Evolutionary conservation across 345 rosid species (phyloP).

Genomic region (Anastatica hierochuntica): DNA sequence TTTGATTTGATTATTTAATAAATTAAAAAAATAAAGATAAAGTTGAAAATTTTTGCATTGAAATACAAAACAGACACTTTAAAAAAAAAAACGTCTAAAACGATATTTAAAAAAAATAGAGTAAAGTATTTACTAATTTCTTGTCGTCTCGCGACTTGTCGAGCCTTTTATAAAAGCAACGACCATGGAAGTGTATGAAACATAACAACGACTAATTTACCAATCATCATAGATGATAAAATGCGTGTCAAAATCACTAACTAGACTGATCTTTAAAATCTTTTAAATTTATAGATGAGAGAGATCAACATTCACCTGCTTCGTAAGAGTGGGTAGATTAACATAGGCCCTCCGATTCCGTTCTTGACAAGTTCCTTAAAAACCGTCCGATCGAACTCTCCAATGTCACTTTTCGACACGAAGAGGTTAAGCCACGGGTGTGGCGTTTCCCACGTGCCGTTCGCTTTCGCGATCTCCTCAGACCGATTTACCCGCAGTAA

Average conservation of each 20-base stretch:
- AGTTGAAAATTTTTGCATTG: too few species aligned
- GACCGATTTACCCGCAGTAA: conserved; percentile 53
- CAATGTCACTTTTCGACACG: conserved; percentile 52
- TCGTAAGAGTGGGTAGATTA: conserved; percentile 74
- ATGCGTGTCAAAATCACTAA: conserved; percentile 10
- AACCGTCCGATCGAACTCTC: conserved; percentile 52
- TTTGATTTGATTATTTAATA: too few species aligned
- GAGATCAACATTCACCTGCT: conserved; percentile 56
- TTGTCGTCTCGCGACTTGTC: conserved; percentile 5
- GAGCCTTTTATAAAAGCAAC: too few species aligned
- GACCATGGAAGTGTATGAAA: too few species aligned
- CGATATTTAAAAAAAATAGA: background rate
- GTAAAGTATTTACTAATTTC: too few species aligned
- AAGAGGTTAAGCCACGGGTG: conserved; percentile 96
- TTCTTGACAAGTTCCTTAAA: conserved; percentile 51
- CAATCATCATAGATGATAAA: too few species aligned
- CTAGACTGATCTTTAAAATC: conserved; percentile 1
- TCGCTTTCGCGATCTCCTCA: conserved; percentile 51
- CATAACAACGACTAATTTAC: too few species aligned
- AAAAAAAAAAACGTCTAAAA: too few species aligned
- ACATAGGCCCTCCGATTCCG: conserved; percentile 88
- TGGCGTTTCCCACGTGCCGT: conserved; percentile 73
- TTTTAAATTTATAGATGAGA: background rate
- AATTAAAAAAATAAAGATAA: too few species aligned
- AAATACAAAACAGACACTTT: too few species aligned